phyloP scores from a whole-genome alignment of 2,329 filamentous ascomycete genomes.

The Aspergillus bombycis region DNA sequence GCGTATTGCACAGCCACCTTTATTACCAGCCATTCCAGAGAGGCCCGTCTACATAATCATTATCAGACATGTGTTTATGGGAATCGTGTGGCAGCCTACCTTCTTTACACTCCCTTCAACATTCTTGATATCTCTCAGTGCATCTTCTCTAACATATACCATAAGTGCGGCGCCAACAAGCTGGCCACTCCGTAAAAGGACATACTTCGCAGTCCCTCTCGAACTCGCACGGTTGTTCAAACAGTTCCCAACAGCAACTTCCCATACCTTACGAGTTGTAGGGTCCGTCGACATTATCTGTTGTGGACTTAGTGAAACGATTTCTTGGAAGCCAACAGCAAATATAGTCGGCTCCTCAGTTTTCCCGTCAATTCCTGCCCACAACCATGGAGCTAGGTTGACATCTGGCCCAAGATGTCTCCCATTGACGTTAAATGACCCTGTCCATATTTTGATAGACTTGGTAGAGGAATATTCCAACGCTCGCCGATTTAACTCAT shows the following conservation, averaged over 20 bases:
- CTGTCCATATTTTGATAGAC: constrained; percentile 77
- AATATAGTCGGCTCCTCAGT: constrained; percentile 77
- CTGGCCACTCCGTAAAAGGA: constrained; percentile 87
- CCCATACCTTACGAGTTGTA: constrained; percentile 81
- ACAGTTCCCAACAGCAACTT: constrained; percentile 74
- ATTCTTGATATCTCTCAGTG: constrained; percentile 84
- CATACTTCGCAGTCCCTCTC: constrained; percentile 75
- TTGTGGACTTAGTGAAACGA: constrained; percentile 95
- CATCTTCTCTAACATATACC: constrained; percentile 82
- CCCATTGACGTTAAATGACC: constrained; percentile 95
- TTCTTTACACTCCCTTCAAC: constrained; percentile 97
- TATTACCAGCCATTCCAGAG: constrained; percentile 97
- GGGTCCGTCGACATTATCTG: constrained; percentile 99
- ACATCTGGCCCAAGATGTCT: constrained; percentile 75
- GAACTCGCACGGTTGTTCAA: constrained; percentile 72
- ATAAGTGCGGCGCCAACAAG: constrained; percentile 91
- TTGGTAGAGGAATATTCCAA: constrained; percentile 76
- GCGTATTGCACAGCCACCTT: constrained; percentile 93
- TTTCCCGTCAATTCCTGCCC: constrained; percentile 59
- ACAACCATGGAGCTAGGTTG: constrained; percentile 85
- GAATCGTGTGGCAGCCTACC: constrained; percentile 38
- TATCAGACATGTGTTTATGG: background rate
- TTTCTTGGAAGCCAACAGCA: constrained; percentile 93
- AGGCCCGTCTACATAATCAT: constrained; percentile 65
- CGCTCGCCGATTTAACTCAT: constrained; percentile 68